Base-by-base conservation (phyloP, 345 rosid species). In the Pseudoturritis turrita region DNA sequence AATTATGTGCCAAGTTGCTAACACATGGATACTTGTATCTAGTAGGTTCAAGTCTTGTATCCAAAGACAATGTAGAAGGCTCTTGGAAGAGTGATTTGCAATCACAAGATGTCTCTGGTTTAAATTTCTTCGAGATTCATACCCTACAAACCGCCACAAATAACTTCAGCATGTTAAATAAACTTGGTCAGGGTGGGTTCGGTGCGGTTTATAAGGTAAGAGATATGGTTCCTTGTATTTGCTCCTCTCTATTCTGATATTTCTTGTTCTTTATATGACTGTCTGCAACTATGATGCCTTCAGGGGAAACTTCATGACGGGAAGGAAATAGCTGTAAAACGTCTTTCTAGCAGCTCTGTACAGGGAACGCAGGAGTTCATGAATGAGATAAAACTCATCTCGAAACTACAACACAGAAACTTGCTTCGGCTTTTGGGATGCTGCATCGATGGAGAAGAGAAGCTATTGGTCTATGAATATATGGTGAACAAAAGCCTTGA, bases 401-500 rank as follows among this genome's bases (percentile, higher is more conserved):
- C 86, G 26, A 87, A 81, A 45, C 84, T 91, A 55, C 96, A 91
- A 61, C 96, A 91, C 70, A 75, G 84, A 53, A 88, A 91, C 71
- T 88, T 89, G 50, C 85, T 81, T 8, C 85, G 76, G 72, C 82
- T 88, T 44, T 35, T 91, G 1, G 92, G 92, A 41, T 88, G 84
- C 25, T 83, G 89, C 79, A 69, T 81, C 36, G 66, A 83, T 5
- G 79, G 73, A 39, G 86, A 81, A 14, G 90, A 87, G 40, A 82
- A 79, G 65, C 68, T 89, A 82, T 52, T 89, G 47, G 76, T 89
- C n/a, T 89, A 80, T 49, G 92, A 89, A 44, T 89, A 72, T 62
- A 49, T 89, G 79, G 86, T 81, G 12, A 87, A 89, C 73, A 77
- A 77, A 71, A 87, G 90, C 74, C 78, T 87, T 76, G 92, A 87